Percentiles rank a stretch among this genome's conserved stretches.
These are phyloP conservation scores for Acidiella bohemica DNA, from an alignment of 495 filamentous ascomycete genomes.

Conservation along the genomic window DNA sequence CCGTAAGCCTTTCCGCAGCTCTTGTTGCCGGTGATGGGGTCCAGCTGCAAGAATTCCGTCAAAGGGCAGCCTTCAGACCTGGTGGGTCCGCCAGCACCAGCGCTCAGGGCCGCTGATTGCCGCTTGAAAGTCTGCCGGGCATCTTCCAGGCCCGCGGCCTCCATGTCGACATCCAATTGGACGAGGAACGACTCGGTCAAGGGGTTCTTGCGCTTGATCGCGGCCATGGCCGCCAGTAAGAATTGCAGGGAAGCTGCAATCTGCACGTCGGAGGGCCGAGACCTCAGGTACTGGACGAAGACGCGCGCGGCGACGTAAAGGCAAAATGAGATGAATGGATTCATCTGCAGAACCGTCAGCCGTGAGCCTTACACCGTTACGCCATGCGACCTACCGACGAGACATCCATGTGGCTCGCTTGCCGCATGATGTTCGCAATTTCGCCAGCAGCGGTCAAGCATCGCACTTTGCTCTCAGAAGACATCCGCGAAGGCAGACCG, in stretches of 20 bases:
- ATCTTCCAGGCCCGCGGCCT: conserved; percentile 38
- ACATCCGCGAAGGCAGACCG: conserved; percentile 58
- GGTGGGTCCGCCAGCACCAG: not conserved
- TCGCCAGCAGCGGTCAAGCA: conserved; percentile 90
- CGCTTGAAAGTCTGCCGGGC: conserved; percentile 6
- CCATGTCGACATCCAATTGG: conserved; percentile 84
- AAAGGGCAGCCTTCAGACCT: conserved; percentile 6
- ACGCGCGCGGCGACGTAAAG: conserved; percentile 89
- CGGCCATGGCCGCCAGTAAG: conserved; percentile 75
- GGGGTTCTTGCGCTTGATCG: conserved; percentile 75
- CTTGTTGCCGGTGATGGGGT: not conserved
- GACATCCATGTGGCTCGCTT: conserved; percentile 83
- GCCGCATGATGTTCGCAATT: conserved; percentile 92
- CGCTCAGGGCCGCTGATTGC: not conserved
- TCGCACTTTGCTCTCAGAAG: conserved; percentile 76
- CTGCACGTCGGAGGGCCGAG: conserved; percentile 68
- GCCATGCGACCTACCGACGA: conserved; percentile 49
- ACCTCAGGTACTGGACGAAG: conserved; percentile 90
- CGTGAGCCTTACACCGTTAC: too few relatives aligned
- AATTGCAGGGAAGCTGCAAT: conserved; percentile 77
- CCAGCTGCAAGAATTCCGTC: not conserved
- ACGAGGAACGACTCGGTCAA: conserved; percentile 91
- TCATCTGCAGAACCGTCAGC: conserved; percentile 52
- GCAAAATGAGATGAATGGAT: conserved; percentile 91
- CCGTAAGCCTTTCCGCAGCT: conserved; percentile 3